Evolutionary conservation across 2,329 filamentous ascomycete species (phyloP).

Genomic region (Colletotrichum navitas): DNA sequence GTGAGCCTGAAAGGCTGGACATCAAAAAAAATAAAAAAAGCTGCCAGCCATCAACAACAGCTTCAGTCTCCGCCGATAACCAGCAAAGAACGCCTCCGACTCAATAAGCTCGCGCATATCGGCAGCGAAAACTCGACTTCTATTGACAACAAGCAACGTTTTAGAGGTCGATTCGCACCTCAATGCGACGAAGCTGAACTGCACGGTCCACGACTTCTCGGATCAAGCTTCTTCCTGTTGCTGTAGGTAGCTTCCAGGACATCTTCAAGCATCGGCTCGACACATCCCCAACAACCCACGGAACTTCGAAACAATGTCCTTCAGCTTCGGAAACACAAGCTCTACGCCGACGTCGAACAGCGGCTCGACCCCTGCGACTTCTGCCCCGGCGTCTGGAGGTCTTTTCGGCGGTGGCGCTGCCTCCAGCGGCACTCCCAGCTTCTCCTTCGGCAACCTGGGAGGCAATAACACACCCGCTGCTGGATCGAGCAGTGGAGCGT

Average conservation of each 20-base stretch:
- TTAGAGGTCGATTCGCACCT: slow-evolving; percentile 21
- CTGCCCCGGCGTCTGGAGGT: slow-evolving; percentile 54
- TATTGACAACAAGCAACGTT: neutral
- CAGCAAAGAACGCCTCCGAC: slow-evolving; percentile 8
- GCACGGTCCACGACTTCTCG: neutral
- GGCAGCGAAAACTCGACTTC: neutral
- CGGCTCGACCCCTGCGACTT: slow-evolving; percentile 47
- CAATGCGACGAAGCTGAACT: slow-evolving; percentile 36
- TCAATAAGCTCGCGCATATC: slow-evolving; percentile 6
- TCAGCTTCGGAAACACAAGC: slow-evolving; percentile 54
- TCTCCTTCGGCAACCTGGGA: slow-evolving; percentile 56
- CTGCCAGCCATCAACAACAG: slow-evolving; percentile 29
- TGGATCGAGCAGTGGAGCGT: slow-evolving; percentile 46
- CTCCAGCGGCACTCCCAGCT: slow-evolving; percentile 50
- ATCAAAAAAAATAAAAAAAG: slow-evolving; percentile 39
- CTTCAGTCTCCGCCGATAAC: slow-evolving; percentile 13
- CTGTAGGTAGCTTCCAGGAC: slow-evolving; percentile 18
- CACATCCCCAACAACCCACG: slow-evolving; percentile 19
- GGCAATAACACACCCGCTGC: slow-evolving; percentile 40
- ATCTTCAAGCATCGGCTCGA: slow-evolving; percentile 17
- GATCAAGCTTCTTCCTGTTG: slow-evolving; percentile 19
- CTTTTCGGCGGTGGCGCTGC: slow-evolving; percentile 55
- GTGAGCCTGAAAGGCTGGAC: slow-evolving; percentile 37
- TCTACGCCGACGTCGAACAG: slow-evolving; percentile 45
- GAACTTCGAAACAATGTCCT: slow-evolving; percentile 51